Evolutionary conservation across 805 yeast genomes (phyloP).

Genomic region (Ogataea thermomethanolica): DNA sequence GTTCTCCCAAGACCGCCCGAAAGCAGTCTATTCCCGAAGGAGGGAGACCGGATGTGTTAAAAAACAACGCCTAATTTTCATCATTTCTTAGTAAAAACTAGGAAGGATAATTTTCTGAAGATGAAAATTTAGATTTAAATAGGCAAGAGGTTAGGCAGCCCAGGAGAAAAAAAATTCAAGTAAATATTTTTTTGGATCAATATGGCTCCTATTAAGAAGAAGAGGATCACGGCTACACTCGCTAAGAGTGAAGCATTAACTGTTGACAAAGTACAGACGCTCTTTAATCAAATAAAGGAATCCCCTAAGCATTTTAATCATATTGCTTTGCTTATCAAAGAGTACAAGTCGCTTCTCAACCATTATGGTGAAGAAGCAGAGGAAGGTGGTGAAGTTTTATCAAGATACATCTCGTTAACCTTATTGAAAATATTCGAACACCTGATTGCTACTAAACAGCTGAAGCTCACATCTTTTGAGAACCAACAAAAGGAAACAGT

Average conservation of each 20-base stretch:
- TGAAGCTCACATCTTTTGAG: slow-evolving; percentile 34
- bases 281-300: slow-evolving; percentile 33
- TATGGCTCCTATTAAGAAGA: slow-evolving; percentile 9
- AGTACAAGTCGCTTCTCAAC: slow-evolving; percentile 29
- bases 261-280: slow-evolving; percentile 24
- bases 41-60: slow-evolving; percentile 35
- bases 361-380: slow-evolving; percentile 18
- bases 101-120: slow-evolving; percentile 47
- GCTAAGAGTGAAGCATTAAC: slow-evolving; percentile 9
- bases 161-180: slow-evolving; percentile 3
- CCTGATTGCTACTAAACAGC: slow-evolving; percentile 40
- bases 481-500: slow-evolving; percentile 46
- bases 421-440: slow-evolving; percentile 48
- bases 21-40: slow-evolving; percentile 14
- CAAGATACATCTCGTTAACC: slow-evolving; percentile 40
- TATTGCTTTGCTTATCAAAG: slow-evolving; percentile 44
- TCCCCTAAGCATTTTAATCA: slow-evolving; percentile 55
- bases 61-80: slow-evolving; percentile 55
- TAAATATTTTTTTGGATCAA: slow-evolving; percentile 5
- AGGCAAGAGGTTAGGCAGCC: slow-evolving; percentile 6
- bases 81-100: slow-evolving; percentile 60
- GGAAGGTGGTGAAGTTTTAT: slow-evolving; percentile 21
- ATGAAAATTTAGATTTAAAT: slow-evolving; percentile 1
- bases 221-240: background rate
- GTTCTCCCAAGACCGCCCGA: slow-evolving; percentile 25